Base-by-base conservation (phyloP, 352 stramenopile species). In the Phytophthora ohioensis region DNA sequence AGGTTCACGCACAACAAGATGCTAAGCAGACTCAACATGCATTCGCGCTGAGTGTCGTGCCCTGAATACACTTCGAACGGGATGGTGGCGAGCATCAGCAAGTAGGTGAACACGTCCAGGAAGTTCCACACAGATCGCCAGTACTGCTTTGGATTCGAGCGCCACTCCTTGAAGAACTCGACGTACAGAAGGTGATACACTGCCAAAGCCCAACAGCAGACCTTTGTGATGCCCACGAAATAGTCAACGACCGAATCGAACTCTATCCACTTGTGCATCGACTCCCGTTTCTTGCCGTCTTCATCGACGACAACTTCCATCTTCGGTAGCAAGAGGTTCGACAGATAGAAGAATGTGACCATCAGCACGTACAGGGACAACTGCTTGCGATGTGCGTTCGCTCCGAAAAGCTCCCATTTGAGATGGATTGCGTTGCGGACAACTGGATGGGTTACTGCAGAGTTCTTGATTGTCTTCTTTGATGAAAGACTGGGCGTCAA, bases 91-190 rank as follows among this genome's bases (percentile, higher is more conserved):
- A 89, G 62, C 64, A 89, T 73, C 34, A 89, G 38, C 32, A 82
- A 36, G 41, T 86, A 89, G 31, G 79, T 82, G 48, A 77, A 78
- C 12, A 89, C 61, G 67, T 89, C 79, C 52, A 89, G 66, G 10
- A 79, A 67, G 36, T 89, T 89, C 77, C 81, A 89, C 35, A 84
- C 60, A 5, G 81, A 89, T 31, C 74, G 75, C 79, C 79, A 89
- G 43, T 89, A 89, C 41, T 72, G 58, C 11, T 54, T 61, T 4
- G 61, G 67, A 34, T 87, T 74, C 9, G 80, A 75, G 6, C 75
- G 69, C 68, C 73, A 85, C 52, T 89, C 81, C 45, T 85, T 82
- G 62, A 80, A 85, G n/a, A 89, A 59, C 60, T 89, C 81, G 48
- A 89, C 81, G 53, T 87, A 89, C 5, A 84, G 45, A 34, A 89